Evolutionary conservation across 148 eudicot genomes (phyloP).

Genomic region (Vaccinium darrowii): DNA sequence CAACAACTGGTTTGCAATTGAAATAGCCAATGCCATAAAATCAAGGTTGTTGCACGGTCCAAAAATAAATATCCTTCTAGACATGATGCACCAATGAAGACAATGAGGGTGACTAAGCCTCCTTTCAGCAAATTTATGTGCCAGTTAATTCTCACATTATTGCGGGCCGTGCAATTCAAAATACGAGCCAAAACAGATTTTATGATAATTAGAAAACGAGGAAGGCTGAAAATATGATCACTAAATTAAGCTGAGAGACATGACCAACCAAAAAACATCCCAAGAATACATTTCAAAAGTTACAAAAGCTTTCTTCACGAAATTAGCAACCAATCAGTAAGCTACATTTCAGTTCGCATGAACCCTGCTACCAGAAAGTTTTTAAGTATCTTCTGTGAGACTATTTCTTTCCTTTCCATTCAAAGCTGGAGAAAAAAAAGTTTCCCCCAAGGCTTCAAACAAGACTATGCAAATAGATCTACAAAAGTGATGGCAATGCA

Average conservation of each 20-base stretch:
- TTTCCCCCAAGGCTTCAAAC: background rate
- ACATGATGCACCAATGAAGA: background rate
- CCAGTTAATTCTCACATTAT: background rate
- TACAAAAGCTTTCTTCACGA: conserved; percentile 1
- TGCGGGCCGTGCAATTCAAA: background rate
- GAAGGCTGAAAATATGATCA: background rate
- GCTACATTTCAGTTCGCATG: background rate
- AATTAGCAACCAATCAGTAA: background rate
- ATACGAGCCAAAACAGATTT: background rate
- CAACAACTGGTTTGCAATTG: background rate
- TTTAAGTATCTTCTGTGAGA: background rate
- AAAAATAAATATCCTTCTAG: background rate
- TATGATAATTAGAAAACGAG: background rate
- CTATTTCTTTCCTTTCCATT: background rate
- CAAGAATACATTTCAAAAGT: background rate
- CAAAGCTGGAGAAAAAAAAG: background rate
- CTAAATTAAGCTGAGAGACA: background rate
- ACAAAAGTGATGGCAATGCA: too few relatives aligned
- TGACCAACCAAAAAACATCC: background rate
- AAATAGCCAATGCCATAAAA: background rate
- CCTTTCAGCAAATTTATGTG: background rate
- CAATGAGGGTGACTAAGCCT: background rate
- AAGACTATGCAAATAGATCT: too few relatives aligned
- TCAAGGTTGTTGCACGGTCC: background rate
- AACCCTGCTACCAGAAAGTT: background rate